Percentiles rank a stretch among this genome's conserved stretches.
Evolutionary conservation across 1,284 basidiomycete genomes (phyloP).

Genomic region (Heterobasidion irregulare): DNA sequence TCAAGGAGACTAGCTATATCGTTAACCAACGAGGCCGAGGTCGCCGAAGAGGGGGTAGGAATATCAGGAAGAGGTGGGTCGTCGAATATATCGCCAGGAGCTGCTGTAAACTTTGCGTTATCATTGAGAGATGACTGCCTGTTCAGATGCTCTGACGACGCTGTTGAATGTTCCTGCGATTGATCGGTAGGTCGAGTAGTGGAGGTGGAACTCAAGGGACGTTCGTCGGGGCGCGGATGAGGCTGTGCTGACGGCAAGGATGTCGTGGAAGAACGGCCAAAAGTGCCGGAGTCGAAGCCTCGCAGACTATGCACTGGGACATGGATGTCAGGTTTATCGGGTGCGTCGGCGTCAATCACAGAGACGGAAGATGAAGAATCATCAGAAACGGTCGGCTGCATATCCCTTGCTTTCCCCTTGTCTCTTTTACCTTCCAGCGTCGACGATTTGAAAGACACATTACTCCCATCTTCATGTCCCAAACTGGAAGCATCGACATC

Average conservation of each 20-base stretch:
- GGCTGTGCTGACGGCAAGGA: not conserved
- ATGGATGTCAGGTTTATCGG: slow-evolving; percentile 54
- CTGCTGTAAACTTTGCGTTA: not conserved
- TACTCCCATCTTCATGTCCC: not conserved
- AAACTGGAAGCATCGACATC: slow-evolving; percentile 27
- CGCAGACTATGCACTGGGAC: slow-evolving; percentile 33
- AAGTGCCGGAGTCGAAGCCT: slow-evolving; percentile 13
- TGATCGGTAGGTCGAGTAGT: not conserved
- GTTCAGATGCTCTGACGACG: no score
- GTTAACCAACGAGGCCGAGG: slow-evolving; percentile 41
- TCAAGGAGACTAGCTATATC: slow-evolving; percentile 57
- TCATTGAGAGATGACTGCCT: not conserved
- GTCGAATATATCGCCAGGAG: not conserved
- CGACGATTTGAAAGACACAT: slow-evolving; percentile 11
- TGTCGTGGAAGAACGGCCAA: slow-evolving; percentile 7
- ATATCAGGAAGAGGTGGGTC: slow-evolving; percentile 54
- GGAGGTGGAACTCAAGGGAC: not conserved
- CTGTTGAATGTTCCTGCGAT: not conserved
- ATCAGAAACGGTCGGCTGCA: slow-evolving; percentile 22
- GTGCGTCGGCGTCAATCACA: slow-evolving; percentile 39
- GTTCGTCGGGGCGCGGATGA: not conserved
- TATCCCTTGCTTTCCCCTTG: slow-evolving; percentile 46
- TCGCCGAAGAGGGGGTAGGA: slow-evolving; percentile 16
- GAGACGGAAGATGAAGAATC: slow-evolving; percentile 52
- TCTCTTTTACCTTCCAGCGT: slow-evolving; percentile 16